Percentiles rank a stretch among this genome's conserved stretches.
Evolutionary conservation across 805 yeast genomes (phyloP).

Genomic region (Starmerella sp.): DNA sequence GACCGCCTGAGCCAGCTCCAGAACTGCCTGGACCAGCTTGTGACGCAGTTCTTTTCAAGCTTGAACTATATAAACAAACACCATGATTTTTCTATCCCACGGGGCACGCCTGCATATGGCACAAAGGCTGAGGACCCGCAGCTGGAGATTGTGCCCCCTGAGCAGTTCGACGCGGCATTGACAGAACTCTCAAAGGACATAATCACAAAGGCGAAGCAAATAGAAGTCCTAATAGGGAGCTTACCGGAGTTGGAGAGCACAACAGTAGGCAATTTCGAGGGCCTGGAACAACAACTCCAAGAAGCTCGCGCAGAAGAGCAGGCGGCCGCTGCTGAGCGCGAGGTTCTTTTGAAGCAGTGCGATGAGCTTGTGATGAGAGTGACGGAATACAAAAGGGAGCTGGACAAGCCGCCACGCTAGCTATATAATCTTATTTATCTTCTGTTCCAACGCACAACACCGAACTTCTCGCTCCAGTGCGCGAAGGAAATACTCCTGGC

Average conservation of each 20-base stretch:
- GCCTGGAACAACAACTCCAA: conserved; percentile 50
- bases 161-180: conserved; percentile 36
- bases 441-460: neutral
- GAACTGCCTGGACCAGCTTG: conserved; percentile 61
- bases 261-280: conserved; percentile 48
- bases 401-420: conserved; percentile 19
- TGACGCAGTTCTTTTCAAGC: conserved; percentile 31
- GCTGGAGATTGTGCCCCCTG: conserved; percentile 21
- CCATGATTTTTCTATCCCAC: conserved; percentile 45
- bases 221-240: conserved; percentile 71
- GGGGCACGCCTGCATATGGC: conserved; percentile 31
- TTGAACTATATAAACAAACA: conserved; percentile 47
- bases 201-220: conserved; percentile 75
- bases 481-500: conserved; percentile 32
- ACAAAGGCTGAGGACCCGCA: conserved; percentile 53
- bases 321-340: conserved; percentile 51
- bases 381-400: conserved; percentile 37
- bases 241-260: conserved; percentile 88
- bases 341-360: conserved; percentile 47
- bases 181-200: conserved; percentile 75
- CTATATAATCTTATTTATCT: neutral
- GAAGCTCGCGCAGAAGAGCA: conserved; percentile 49
- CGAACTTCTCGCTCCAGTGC: conserved; percentile 26
- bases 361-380: conserved; percentile 54
- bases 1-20: conserved; percentile 87